Conservation (phyloP, 371 early-diverging fungal species). For the Zychaea mexicana region DNA sequence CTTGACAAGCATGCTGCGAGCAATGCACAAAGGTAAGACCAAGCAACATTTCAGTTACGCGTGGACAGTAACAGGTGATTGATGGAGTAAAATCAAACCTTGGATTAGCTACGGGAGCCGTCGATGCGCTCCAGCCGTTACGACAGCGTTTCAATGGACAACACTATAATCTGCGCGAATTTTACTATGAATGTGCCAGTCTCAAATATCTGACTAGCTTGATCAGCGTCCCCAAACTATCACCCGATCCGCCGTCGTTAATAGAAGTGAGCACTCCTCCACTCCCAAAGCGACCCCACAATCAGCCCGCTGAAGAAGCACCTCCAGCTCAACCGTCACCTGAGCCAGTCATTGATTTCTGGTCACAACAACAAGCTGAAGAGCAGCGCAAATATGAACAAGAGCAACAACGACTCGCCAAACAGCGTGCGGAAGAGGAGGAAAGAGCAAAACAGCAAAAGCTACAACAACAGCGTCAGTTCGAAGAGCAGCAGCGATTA, state of each 20-base stretch:
- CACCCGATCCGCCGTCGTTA: conserved; percentile 76
- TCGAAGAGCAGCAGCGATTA: conserved; percentile 74
- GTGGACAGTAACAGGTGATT: background rate
- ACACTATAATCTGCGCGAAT: conserved; percentile 85
- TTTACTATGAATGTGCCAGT: conserved; percentile 91
- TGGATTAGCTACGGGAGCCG: conserved; percentile 69
- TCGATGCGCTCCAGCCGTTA: conserved; percentile 89
- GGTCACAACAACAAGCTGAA: conserved; percentile 67
- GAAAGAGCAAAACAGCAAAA: conserved; percentile 59
- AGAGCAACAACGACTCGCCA: conserved; percentile 64
- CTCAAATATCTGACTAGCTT: conserved; percentile 91
- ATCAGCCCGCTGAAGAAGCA: conserved; percentile 3
- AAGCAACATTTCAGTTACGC: background rate
- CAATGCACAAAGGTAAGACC: conserved; percentile 90
- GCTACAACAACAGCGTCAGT: conserved; percentile 72
- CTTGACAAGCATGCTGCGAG: conserved; percentile 91
- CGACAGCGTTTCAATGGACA: conserved; percentile 83
- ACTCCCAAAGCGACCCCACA: conserved; percentile 38
- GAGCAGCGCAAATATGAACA: conserved; percentile 76
- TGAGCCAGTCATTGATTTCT: conserved; percentile 61
- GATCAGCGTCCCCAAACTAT: conserved; percentile 88
- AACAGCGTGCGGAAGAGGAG: conserved; percentile 64
- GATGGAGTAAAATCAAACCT: background rate
- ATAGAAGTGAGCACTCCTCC: conserved; percentile 53
- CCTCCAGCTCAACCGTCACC: conserved; percentile 59